phyloP scores from a whole-genome alignment of 352 stramenopile species.

The Albugo laibachii region DNA sequence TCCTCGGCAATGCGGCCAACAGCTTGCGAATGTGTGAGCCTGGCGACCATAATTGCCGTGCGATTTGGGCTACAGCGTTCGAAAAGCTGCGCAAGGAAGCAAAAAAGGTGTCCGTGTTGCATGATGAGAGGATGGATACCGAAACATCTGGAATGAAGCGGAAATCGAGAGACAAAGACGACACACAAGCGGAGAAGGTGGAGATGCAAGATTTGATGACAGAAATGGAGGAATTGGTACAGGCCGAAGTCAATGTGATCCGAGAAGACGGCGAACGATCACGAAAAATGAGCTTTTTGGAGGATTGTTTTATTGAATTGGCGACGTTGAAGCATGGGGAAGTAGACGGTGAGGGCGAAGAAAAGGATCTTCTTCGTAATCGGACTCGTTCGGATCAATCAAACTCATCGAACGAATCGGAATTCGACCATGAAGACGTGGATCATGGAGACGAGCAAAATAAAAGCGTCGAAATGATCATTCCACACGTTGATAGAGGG shows the following conservation, averaged over 20 bases:
- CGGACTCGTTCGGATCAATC: slow-evolving; percentile 15
- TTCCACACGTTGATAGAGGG: slow-evolving; percentile 1
- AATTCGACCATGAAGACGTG: not conserved
- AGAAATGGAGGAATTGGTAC: slow-evolving; percentile 55
- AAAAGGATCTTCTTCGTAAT: not conserved
- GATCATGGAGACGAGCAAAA: not conserved
- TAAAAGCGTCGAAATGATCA: too few species aligned
- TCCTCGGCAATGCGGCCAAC: slow-evolving; percentile 38
- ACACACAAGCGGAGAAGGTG: too few species aligned
- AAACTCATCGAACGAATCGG: slow-evolving; percentile 2
- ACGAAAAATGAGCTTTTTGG: slow-evolving; percentile 36
- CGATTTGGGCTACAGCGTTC: slow-evolving; percentile 59
- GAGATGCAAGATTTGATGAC: slow-evolving; percentile 3
- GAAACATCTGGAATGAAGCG: not conserved
- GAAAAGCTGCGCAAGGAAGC: slow-evolving; percentile 38
- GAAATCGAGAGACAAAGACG: too few species aligned
- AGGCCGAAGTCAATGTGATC: slow-evolving; percentile 54
- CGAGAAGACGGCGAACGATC: slow-evolving; percentile 45
- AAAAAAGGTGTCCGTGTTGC: slow-evolving; percentile 3
- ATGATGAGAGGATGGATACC: not conserved
- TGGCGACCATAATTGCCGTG: slow-evolving; percentile 24
- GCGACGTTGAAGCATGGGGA: not conserved
- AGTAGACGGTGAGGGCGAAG: slow-evolving; percentile 1
- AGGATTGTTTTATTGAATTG: slow-evolving; percentile 18
- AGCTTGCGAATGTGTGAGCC: slow-evolving; percentile 23